These are phyloP conservation scores for Pyrenochaeta sp. DNA, from an alignment of 2,329 filamentous ascomycete species.

Conservation along the genomic window DNA sequence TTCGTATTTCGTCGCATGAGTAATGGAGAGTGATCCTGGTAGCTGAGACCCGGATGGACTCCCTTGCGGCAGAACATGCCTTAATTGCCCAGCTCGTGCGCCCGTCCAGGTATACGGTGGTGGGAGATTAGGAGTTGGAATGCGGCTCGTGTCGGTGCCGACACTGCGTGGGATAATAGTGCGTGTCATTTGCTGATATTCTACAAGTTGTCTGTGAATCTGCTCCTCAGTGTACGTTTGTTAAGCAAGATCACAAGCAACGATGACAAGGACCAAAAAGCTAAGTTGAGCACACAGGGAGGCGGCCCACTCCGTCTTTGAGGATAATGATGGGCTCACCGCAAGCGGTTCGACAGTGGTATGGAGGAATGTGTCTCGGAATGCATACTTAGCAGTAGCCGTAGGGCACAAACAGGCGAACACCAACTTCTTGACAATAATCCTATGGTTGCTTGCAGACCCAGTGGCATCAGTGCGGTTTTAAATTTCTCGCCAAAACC, in stretches of 20 bases:
- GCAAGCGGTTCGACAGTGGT: slow-evolving; percentile 22
- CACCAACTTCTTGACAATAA: slow-evolving; percentile 16
- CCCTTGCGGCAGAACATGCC: slow-evolving; percentile 28
- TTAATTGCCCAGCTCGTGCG: slow-evolving; percentile 23
- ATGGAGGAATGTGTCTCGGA: slow-evolving; percentile 30
- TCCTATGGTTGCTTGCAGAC: slow-evolving; percentile 32
- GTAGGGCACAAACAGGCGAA: slow-evolving; percentile 14
- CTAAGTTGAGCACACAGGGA: background rate
- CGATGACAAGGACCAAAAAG: background rate
- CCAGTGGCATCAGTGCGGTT: background rate
- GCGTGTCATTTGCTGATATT: slow-evolving; percentile 16
- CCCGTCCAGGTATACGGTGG: slow-evolving; percentile 42
- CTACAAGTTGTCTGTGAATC: slow-evolving; percentile 7
- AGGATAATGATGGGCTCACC: slow-evolving; percentile 12
- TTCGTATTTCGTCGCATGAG: background rate
- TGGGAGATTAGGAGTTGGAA: slow-evolving; percentile 37
- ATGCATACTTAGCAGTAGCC: slow-evolving; percentile 25
- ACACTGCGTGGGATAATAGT: slow-evolving; percentile 19
- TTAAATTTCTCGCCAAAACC: slow-evolving; percentile 22
- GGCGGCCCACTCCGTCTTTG: slow-evolving; percentile 12
- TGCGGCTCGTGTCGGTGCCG: slow-evolving; percentile 19
- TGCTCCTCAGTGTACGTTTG: background rate
- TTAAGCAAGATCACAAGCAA: background rate
- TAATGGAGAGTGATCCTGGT: background rate
- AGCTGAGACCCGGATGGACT: background rate